Conservation (phyloP, 257 asterid species). For the Gynochthodes officinalis region DNA sequence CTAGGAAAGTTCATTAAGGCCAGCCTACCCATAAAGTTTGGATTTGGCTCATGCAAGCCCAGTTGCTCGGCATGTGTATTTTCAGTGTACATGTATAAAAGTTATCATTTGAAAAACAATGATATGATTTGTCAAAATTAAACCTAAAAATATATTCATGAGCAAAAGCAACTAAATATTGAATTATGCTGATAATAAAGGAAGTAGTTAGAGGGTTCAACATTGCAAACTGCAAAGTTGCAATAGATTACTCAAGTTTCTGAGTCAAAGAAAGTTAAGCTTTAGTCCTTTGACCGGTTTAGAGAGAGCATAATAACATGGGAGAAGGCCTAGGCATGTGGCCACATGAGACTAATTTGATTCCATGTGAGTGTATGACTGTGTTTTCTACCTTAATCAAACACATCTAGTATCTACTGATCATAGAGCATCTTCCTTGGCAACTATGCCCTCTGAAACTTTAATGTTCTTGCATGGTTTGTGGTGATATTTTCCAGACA, state of each 20-base stretch:
- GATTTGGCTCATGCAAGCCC: not conserved
- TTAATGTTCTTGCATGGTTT: constrained; percentile 6
- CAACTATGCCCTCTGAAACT: constrained; percentile 28
- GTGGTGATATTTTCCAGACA: constrained; percentile 11
- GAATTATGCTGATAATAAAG: not conserved
- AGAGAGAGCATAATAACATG: constrained; percentile 40
- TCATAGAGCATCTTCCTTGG: constrained; percentile 9
- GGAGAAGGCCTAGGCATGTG: constrained; percentile 61
- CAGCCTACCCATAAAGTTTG: not conserved
- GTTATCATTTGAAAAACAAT: no score
- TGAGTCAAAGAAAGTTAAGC: constrained; percentile 35
- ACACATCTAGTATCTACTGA: constrained; percentile 8
- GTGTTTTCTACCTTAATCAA: constrained; percentile 39
- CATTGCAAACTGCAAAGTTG: constrained; percentile 5
- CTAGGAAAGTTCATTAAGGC: not conserved
- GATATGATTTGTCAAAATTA: no score
- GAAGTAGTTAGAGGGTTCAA: not conserved
- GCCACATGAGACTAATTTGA: constrained; percentile 53
- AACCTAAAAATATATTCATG: no score
- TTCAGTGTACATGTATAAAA: no score
- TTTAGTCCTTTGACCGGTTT: constrained; percentile 26
- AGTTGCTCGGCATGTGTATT: no score
- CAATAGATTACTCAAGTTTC: not conserved
- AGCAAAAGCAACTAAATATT: no score
- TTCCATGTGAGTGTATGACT: constrained; percentile 51